phyloP scores from a whole-genome alignment of 257 asterid species.

The Schizonepeta tenuifolia region DNA sequence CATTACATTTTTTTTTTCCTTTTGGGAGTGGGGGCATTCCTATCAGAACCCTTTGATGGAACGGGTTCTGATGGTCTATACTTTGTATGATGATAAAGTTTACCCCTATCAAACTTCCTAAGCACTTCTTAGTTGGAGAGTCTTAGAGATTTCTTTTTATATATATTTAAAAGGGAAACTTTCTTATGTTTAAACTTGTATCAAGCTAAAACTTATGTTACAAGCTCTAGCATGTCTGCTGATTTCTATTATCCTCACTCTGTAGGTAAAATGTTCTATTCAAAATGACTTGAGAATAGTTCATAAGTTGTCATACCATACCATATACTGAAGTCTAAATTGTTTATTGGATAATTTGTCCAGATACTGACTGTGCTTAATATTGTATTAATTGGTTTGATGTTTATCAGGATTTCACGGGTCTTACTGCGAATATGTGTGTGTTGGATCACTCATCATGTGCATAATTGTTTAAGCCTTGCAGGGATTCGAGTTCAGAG shows the following conservation, averaged over 20 bases:
- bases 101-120: not conserved
- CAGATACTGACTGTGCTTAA: constrained; percentile 17
- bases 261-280: not conserved
- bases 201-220: not conserved
- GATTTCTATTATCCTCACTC: constrained; percentile 12
- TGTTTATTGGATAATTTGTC: constrained; percentile 11
- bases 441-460: constrained; percentile 23
- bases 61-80: not conserved
- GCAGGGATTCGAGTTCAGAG: constrained; percentile 99
- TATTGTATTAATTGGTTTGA: not conserved
- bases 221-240: not conserved
- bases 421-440: constrained; percentile 1
- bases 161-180: not conserved
- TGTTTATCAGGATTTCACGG: constrained; percentile 2
- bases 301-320: constrained; percentile 15
- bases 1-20: not conserved
- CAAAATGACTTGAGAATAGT: not conserved
- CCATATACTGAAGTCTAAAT: not conserved
- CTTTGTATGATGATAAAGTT: not conserved
- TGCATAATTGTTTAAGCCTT: constrained; percentile 35
- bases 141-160: not conserved
- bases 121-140: not conserved
- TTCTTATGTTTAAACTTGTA: not conserved
- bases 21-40: not conserved
- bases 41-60: constrained; percentile 3